Evolutionary conservation across 495 filamentous ascomycete species (phyloP), one percentile per base, ranked within the genome.

Genomic region (Letharia columbiana): DNA sequence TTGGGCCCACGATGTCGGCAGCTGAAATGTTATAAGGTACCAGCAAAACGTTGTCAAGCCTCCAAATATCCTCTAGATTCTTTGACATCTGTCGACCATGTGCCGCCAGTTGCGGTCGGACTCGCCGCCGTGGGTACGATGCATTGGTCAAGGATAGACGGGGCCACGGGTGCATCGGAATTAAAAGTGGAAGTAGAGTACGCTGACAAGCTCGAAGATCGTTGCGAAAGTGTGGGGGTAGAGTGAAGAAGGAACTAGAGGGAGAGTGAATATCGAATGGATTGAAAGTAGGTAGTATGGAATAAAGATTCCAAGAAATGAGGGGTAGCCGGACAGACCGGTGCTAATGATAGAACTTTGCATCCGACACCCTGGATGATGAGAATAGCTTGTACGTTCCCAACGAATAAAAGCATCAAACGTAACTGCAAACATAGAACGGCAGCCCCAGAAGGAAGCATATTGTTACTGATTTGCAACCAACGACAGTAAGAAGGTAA

Each of bases 331-430:
- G 31, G 54, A 37, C 10, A 37, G 15, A 33, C 50, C 50, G 54
- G 33, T 57, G 33, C 54, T 37, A 57, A 57, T 37, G 31, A 35
- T 23, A 57, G 54, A 57, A 57, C 13, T 54, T 33, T 54, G 54
- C 13, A 33, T 33, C 12, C 28, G 49, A 54, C 28, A 54, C 33
- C 18, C n/a, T 23, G 37, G 37, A 39, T 39, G 37, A 39, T 39
- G 37, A n/a, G n/a, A 50, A 10, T 50, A 7, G 11, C n/a, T 56
- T 17, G 23, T 31, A 31, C 28, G 10, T 54, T 54, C 1, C 50
- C 50, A 13, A 33, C 50, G 50, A 35, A 33, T 17, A 1, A 56
- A 8, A 7, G 49, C 23, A 52, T 28, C 23, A 13, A 15, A 50
- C 10, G n/a, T 31, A 28, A 52, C 23, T 13, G n/a, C 23, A 28